Evolutionary conservation across 257 asterid species (phyloP).

Genomic region (Solanum corneliomulleri): DNA sequence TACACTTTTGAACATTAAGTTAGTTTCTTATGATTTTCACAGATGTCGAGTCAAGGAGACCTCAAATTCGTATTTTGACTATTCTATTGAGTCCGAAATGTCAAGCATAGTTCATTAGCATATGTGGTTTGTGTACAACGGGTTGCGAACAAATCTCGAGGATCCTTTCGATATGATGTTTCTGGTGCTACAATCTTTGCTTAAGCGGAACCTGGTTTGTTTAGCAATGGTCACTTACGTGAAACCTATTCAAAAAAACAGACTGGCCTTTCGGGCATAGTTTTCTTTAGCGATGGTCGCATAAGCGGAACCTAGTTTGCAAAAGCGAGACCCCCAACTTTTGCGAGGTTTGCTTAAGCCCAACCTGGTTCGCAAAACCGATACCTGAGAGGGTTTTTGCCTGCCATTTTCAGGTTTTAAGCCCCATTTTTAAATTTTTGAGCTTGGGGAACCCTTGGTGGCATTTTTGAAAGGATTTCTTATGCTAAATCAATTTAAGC

Average conservation of each 20-base stretch:
- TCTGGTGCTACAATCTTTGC: not conserved
- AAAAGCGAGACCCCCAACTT: not conserved
- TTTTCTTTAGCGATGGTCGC: not conserved
- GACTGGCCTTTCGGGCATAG: not conserved
- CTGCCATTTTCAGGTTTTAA: not conserved
- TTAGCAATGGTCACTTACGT: too few species aligned
- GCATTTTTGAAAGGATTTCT: not conserved
- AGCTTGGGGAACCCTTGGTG: not conserved
- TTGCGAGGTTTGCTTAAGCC: not conserved
- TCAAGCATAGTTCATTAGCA: too few species aligned
- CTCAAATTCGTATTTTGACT: too few species aligned
- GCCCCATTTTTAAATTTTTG: not conserved
- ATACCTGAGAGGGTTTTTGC: not conserved
- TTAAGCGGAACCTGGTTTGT: not conserved
- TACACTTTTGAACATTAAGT: too few species aligned
- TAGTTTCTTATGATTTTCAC: too few species aligned
- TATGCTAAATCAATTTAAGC: not conserved
- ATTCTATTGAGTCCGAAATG: too few species aligned
- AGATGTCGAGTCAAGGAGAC: too few species aligned
- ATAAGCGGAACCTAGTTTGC: not conserved
- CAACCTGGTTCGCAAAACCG: not conserved
- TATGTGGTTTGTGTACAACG: too few species aligned
- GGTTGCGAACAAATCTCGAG: too few species aligned
- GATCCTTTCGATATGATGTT: too few species aligned
- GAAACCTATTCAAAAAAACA: too few species aligned